A percentile compares a stretch with the other conserved stretches of the same genome.
phyloP scores from a whole-genome alignment of 164 flowering plant genomes.

The Berberis vulgaris region DNA sequence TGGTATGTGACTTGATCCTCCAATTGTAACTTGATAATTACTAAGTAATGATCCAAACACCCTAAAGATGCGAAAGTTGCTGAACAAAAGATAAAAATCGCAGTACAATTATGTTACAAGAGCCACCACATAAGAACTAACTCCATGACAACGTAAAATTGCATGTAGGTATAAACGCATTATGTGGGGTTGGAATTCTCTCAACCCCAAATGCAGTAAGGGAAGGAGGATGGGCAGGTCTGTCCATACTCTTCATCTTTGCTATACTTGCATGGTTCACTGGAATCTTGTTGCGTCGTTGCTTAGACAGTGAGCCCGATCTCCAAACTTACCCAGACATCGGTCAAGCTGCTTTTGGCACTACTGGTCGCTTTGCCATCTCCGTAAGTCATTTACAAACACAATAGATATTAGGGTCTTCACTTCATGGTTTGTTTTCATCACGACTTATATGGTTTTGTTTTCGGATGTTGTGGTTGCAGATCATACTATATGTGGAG shows the following conservation, averaged over 20 bases:
- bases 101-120: too few species aligned
- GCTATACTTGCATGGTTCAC: conserved; percentile 79
- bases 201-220: conserved; percentile 84
- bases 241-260: conserved; percentile 49
- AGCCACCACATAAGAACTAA: too few species aligned
- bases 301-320: conserved; percentile 87
- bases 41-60: too few species aligned
- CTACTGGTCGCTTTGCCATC: conserved; percentile 56
- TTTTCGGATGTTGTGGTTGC: conserved; percentile 28
- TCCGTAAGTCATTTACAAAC: conserved; percentile 41
- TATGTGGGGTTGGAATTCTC: conserved; percentile 94
- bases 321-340: conserved; percentile 95
- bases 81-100: too few species aligned
- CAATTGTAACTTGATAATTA: neutral
- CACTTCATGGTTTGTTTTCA: too few species aligned
- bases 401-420: too few species aligned
- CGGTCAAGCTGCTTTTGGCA: conserved; percentile 98
- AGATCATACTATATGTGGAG: conserved; percentile 84
- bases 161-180: conserved; percentile 70
- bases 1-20: conserved; percentile 31
- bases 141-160: too few species aligned
- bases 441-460: neutral
- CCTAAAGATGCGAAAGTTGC: too few species aligned
- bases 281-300: conserved; percentile 77
- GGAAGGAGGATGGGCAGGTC: conserved; percentile 91